Evolutionary conservation across 768 basidiomycete species (phyloP).

Genomic region (Amanita phalloides): DNA sequence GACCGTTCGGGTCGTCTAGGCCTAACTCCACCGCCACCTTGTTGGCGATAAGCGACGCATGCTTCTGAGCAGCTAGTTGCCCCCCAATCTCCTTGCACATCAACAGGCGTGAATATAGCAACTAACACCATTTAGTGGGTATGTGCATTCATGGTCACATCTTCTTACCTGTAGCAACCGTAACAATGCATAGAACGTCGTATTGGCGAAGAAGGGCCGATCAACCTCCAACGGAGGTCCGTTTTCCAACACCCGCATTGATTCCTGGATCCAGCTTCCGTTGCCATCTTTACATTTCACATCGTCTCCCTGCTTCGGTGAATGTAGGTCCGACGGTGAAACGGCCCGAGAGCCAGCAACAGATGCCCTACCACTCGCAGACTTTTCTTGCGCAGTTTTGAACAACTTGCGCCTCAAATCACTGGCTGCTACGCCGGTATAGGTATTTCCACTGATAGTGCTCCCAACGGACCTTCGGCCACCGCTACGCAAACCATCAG

Average conservation of each 20-base stretch:
- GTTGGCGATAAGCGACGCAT: constrained; percentile 62
- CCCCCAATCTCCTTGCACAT: constrained; percentile 78
- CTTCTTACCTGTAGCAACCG: constrained; percentile 71
- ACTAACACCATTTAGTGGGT: constrained; percentile 29
- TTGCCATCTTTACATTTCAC: constrained; percentile 21
- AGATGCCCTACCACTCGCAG: constrained; percentile 20
- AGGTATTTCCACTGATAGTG: constrained; percentile 22
- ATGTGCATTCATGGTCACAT: background rate
- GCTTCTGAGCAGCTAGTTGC: constrained; percentile 54
- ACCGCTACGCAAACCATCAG: constrained; percentile 23
- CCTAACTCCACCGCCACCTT: constrained; percentile 77
- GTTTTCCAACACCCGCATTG: constrained; percentile 16
- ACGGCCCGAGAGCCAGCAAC: constrained; percentile 30
- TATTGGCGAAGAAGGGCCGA: constrained; percentile 80
- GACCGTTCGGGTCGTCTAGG: constrained; percentile 75
- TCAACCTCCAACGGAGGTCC: constrained; percentile 19
- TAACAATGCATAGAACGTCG: constrained; percentile 83
- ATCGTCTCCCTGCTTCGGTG: constrained; percentile 16
- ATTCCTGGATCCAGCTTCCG: constrained; percentile 56
- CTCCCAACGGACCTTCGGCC: constrained; percentile 39
- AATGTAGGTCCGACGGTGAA: constrained; percentile 26
- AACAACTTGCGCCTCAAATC: constrained; percentile 77
- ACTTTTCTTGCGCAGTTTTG: constrained; percentile 58
- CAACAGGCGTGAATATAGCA: constrained; percentile 79
- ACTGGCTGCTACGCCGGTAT: constrained; percentile 41